A percentile compares a stretch with the other conserved stretches of the same genome.
Evolutionary conservation across 306 rosid genomes (phyloP).

Genomic region (Ochetophila trinervis): DNA sequence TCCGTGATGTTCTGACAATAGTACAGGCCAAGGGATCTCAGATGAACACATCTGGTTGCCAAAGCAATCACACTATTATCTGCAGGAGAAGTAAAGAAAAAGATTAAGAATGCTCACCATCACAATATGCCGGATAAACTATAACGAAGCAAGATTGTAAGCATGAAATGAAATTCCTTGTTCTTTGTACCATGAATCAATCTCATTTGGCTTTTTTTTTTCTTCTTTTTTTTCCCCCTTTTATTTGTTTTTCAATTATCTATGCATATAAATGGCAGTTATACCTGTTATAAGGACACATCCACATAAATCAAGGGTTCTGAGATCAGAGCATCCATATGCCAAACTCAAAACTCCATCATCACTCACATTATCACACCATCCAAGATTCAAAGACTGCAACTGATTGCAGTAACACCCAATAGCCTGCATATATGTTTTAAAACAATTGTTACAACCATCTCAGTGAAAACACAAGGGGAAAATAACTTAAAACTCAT

Average conservation of each 20-base stretch:
- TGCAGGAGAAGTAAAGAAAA: conserved; percentile 24
- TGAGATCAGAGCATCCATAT: conserved; percentile 84
- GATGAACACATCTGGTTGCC: conserved; percentile 69
- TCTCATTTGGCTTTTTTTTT: too few relatives aligned
- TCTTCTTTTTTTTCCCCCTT: too few relatives aligned
- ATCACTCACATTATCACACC: conserved; percentile 85
- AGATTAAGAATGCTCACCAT: not conserved
- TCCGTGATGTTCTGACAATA: conserved; percentile 93
- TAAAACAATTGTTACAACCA: not conserved
- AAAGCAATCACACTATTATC: conserved; percentile 94
- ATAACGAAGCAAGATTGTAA: not conserved
- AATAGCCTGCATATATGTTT: conserved; percentile 57
- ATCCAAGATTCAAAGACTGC: conserved; percentile 82
- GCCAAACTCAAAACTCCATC: conserved; percentile 87
- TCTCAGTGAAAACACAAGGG: not conserved
- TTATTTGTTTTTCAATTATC: too few relatives aligned
- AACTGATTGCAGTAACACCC: conserved; percentile 73
- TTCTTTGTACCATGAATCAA: too few relatives aligned
- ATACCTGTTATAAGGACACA: conserved; percentile 87
- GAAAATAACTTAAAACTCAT: conserved; percentile 1
- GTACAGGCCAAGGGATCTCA: conserved; percentile 86
- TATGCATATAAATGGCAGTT: not conserved
- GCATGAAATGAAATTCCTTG: not conserved
- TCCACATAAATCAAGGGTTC: conserved; percentile 76
- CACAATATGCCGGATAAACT: not conserved